These are phyloP conservation scores for Apiotrichum domesticum DNA, from an alignment of 1,284 basidiomycete genomes.

Conservation along the genomic window DNA sequence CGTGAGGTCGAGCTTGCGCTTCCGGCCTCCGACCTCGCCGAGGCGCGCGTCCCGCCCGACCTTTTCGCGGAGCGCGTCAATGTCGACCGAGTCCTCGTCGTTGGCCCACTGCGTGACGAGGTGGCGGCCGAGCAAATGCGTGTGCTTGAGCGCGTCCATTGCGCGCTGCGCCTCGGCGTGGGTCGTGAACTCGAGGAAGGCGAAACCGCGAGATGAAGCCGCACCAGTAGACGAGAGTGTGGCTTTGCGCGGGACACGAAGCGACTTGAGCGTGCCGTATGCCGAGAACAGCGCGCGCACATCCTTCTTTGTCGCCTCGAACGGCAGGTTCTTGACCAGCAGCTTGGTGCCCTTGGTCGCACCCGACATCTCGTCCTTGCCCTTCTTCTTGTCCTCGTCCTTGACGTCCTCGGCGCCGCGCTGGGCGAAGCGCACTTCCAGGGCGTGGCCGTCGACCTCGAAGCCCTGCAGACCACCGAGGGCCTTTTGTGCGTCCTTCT, in stretches of 20 bases:
- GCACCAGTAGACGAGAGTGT: constrained; percentile 59
- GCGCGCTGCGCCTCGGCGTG: constrained; percentile 81
- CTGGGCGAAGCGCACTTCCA: constrained; percentile 81
- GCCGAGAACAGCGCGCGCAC: constrained; percentile 78
- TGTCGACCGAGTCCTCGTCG: constrained; percentile 56
- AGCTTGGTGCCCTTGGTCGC: constrained; percentile 71
- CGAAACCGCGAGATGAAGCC: constrained; percentile 67
- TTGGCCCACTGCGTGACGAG: constrained; percentile 91
- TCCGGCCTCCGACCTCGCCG: constrained; percentile 26
- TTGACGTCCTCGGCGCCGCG: constrained; percentile 65
- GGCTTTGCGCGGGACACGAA: constrained; percentile 80
- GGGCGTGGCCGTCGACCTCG: constrained; percentile 77
- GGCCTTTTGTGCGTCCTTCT: constrained; percentile 68
- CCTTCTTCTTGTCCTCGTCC: constrained; percentile 34
- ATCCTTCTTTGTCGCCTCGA: constrained; percentile 92
- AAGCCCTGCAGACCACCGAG: constrained; percentile 72
- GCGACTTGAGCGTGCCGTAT: constrained; percentile 85
- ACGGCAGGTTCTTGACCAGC: constrained; percentile 95
- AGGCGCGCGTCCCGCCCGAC: constrained; percentile 47
- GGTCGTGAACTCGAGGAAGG: constrained; percentile 87
- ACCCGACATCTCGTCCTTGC: constrained; percentile 21
- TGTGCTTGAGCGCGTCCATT: constrained; percentile 76
- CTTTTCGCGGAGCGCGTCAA: constrained; percentile 70
- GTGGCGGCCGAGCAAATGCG: constrained; percentile 92
- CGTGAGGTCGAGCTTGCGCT: constrained; percentile 40